Evolutionary conservation across 345 rosid species (phyloP).

Genomic region (Moricandia moricandioides): DNA sequence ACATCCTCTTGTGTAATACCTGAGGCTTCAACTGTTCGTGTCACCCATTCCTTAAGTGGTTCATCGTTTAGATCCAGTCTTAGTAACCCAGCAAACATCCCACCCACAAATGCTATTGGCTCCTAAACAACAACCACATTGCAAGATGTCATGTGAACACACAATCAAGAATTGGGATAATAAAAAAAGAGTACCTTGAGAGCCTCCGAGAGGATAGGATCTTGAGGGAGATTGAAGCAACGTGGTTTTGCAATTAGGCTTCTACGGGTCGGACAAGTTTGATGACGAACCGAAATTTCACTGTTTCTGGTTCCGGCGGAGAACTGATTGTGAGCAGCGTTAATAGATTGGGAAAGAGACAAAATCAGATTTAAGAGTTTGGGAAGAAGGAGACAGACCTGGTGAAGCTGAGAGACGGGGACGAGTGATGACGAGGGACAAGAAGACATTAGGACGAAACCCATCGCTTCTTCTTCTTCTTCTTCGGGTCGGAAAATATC

Average conservation of each 20-base stretch:
- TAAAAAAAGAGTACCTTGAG: slow-evolving; percentile 33
- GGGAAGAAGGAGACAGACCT: slow-evolving; percentile 9
- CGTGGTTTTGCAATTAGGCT: slow-evolving; percentile 22
- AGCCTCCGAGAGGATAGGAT: slow-evolving; percentile 40
- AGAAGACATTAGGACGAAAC: slow-evolving; percentile 16
- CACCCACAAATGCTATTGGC: slow-evolving; percentile 43
- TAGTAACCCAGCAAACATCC: slow-evolving; percentile 41
- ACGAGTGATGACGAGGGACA: slow-evolving; percentile 5
- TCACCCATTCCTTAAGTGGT: slow-evolving; percentile 39
- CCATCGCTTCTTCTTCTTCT: slow-evolving; percentile 26
- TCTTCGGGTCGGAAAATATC: background rate
- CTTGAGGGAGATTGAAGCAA: slow-evolving; percentile 41
- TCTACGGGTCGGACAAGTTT: slow-evolving; percentile 15
- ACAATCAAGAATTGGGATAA: background rate
- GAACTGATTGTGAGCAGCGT: slow-evolving; percentile 13
- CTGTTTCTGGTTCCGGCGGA: slow-evolving; percentile 18
- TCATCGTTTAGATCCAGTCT: slow-evolving; percentile 40
- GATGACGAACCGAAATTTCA: background rate
- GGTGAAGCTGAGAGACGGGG: slow-evolving; percentile 18
- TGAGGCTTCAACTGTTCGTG: slow-evolving; percentile 38
- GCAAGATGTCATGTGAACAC: slow-evolving; percentile 6
- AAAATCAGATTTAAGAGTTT: background rate
- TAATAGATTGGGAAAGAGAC: background rate
- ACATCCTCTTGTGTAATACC: slow-evolving; percentile 33
- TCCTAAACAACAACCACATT: slow-evolving; percentile 24